Conservation (phyloP, 2,329 filamentous ascomycete genomes). For the Colletotrichum navitas region DNA sequence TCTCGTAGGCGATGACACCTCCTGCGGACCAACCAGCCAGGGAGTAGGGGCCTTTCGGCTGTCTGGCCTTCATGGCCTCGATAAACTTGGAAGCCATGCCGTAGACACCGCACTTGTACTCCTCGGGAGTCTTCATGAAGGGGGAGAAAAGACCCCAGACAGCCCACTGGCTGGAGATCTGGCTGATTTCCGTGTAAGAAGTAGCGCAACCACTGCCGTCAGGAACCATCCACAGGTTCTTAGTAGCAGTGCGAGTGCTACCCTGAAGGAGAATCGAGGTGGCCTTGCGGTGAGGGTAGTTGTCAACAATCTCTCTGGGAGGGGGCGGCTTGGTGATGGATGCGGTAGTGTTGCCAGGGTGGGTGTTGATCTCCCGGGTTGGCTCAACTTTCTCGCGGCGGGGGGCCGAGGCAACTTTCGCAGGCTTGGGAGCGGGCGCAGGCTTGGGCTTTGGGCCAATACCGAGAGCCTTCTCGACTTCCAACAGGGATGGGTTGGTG, state of each 20-base stretch:
- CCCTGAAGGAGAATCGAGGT: conserved; percentile 63
- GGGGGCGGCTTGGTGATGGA: conserved; percentile 60
- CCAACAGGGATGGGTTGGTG: conserved; percentile 71
- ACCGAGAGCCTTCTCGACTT: conserved; percentile 74
- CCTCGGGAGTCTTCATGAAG: conserved; percentile 71
- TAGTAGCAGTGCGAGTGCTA: conserved; percentile 57
- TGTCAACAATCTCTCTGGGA: conserved; percentile 55
- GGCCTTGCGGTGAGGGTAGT: conserved; percentile 64
- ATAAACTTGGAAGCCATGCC: conserved; percentile 65
- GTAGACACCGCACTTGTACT: conserved; percentile 68
- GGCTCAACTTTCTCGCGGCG: conserved; percentile 43
- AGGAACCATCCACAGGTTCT: conserved; percentile 66
- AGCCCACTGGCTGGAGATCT: conserved; percentile 61
- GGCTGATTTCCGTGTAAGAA: conserved; percentile 73
- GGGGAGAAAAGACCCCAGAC: conserved; percentile 71
- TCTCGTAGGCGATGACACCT: conserved; percentile 78
- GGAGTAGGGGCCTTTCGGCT: conserved; percentile 76
- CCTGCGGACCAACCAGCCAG: conserved; percentile 83
- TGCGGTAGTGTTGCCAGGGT: conserved; percentile 57
- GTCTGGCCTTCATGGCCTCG: conserved; percentile 74
- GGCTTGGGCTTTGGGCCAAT: conserved; percentile 57
- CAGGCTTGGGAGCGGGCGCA: conserved; percentile 47
- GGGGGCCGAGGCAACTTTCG: conserved; percentile 45
- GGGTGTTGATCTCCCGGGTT: conserved; percentile 47
- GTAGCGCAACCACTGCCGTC: conserved; percentile 72